A percentile compares a stretch with the other conserved stretches of the same genome.
Evolutionary conservation across 768 basidiomycete genomes (phyloP).

Genomic region (Phaeotremella fagi): DNA sequence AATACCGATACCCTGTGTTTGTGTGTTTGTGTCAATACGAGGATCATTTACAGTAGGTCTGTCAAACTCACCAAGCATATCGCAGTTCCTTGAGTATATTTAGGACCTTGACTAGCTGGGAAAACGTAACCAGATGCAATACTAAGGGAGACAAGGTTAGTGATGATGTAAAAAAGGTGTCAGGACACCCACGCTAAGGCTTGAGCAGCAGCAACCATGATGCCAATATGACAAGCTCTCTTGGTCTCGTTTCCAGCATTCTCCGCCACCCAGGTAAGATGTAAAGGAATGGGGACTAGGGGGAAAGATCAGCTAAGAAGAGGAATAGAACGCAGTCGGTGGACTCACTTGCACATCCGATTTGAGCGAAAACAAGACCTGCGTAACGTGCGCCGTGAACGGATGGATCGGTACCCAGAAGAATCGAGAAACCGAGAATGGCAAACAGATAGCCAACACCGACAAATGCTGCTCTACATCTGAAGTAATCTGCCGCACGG

Average conservation of each 20-base stretch:
- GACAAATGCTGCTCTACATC: constrained; percentile 6
- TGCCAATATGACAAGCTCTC: not conserved
- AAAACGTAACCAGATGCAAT: constrained; percentile 20
- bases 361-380: constrained; percentile 17
- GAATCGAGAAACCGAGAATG: constrained; percentile 19
- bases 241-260: constrained; percentile 8
- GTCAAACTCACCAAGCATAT: constrained; percentile 8
- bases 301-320: no score
- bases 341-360: constrained; percentile 20
- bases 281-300: constrained; percentile 9
- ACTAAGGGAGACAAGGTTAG: constrained; percentile 4
- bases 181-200: constrained; percentile 14
- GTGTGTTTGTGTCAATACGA: not conserved
- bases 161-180: no score
- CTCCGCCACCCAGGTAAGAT: constrained; percentile 8
- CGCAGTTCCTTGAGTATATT: constrained; percentile 19
- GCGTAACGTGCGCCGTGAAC: constrained; percentile 15
- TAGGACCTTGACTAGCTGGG: constrained; percentile 15
- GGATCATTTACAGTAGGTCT: not conserved
- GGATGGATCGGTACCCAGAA: constrained; percentile 2
- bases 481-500: constrained; percentile 9
- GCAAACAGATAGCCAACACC: constrained; percentile 11
- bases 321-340: no score
- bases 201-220: constrained; percentile 5
- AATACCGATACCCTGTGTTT: not conserved